Conservation (phyloP, 495 filamentous ascomycete species). For the Penicillium soppii region DNA sequence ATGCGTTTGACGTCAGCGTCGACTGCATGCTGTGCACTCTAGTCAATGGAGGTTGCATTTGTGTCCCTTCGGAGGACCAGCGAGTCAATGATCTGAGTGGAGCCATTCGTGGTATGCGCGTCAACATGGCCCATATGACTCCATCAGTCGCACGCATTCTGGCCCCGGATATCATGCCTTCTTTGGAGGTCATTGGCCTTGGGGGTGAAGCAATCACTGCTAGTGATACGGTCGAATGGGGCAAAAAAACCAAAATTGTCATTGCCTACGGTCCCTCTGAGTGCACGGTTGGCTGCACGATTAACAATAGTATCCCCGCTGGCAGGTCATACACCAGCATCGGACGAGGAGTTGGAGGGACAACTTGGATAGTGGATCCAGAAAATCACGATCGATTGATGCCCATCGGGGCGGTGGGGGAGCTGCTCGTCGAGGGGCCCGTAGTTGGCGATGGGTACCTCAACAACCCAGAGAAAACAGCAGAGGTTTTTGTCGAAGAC, state of each 20-base stretch:
- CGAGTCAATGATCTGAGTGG: conserved; percentile 23
- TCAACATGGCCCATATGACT: conserved; percentile 27
- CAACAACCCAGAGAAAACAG: conserved; percentile 43
- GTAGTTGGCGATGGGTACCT: conserved; percentile 45
- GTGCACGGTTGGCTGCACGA: conserved; percentile 18
- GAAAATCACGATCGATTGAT: conserved; percentile 25
- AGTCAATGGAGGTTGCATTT: conserved; percentile 33
- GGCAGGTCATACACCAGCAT: conserved; percentile 19
- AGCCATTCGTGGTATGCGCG: conserved; percentile 16
- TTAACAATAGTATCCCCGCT: conserved; percentile 6
- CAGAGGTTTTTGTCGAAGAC: conserved; percentile 42
- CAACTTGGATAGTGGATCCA: conserved; percentile 32
- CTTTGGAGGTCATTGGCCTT: conserved; percentile 19
- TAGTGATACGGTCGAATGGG: conserved; percentile 20
- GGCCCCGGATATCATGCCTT: conserved; percentile 16
- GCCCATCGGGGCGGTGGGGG: conserved; percentile 38
- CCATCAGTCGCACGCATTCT: conserved; percentile 24
- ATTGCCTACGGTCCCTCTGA: conserved; percentile 41
- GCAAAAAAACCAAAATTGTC: conserved; percentile 9
- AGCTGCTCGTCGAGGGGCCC: conserved; percentile 12
- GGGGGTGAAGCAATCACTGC: conserved; percentile 22
- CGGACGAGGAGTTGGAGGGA: conserved; percentile 21
- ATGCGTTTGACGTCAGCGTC: conserved; percentile 57
- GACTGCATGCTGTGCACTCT: conserved; percentile 56
- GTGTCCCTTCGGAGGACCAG: conserved; percentile 35